phyloP scores from a whole-genome alignment of 108 stramenopile species.

The Cyclotella baltica region DNA sequence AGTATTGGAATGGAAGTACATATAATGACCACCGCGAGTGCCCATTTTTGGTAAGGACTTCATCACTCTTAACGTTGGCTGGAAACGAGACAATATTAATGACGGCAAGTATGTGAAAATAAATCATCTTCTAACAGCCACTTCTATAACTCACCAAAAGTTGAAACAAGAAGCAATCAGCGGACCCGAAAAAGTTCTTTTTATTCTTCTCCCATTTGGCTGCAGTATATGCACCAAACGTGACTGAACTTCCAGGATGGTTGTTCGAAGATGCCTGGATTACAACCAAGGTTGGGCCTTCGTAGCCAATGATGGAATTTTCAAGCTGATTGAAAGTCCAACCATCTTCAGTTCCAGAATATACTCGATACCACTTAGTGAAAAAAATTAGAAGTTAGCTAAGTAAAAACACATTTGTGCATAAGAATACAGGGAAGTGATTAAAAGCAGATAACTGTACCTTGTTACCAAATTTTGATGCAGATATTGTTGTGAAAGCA shows the following conservation, averaged over 20 bases:
- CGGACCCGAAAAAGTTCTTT: slow-evolving; percentile 77
- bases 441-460: neutral
- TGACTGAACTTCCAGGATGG: slow-evolving; percentile 25
- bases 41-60: slow-evolving; percentile 70
- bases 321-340: slow-evolving; percentile 84
- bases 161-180: slow-evolving; percentile 83
- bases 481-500: slow-evolving; percentile 42
- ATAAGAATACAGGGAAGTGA: neutral
- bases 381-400: neutral
- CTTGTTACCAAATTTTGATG: slow-evolving; percentile 46
- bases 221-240: slow-evolving; percentile 76
- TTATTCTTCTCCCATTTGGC: slow-evolving; percentile 85
- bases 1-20: slow-evolving; percentile 67
- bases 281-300: slow-evolving; percentile 46
- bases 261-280: slow-evolving; percentile 21
- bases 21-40: slow-evolving; percentile 65
- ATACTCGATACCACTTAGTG: slow-evolving; percentile 73
- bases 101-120: too few species aligned
- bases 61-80: slow-evolving; percentile 61
- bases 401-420: neutral
- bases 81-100: too few species aligned
- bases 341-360: slow-evolving; percentile 78
- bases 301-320: slow-evolving; percentile 73
- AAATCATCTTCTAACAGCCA: too few species aligned
- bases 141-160: too few species aligned